Evolutionary conservation across 225 moss, liverwort and hornwort species (phyloP).

Genomic region (Pseudoscleropodium purum): DNA sequence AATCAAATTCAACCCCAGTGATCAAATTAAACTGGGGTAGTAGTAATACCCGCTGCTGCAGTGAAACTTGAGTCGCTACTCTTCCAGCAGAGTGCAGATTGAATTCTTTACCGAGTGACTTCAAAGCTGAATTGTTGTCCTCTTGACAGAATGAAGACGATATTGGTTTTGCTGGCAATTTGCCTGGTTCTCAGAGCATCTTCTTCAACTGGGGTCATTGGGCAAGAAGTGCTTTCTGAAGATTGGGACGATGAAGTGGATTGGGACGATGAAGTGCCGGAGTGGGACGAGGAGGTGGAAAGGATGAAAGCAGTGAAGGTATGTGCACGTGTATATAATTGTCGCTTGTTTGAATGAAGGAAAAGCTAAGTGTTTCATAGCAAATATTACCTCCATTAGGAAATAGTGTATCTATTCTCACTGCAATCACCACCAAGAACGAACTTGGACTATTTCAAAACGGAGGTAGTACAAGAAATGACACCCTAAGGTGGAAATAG

Average conservation of each 20-base stretch:
- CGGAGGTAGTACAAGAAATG: background rate
- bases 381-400: too few relatives aligned
- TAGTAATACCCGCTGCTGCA: too few relatives aligned
- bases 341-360: background rate
- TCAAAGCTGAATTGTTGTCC: background rate
- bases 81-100: background rate
- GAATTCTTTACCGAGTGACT: background rate
- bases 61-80: background rate
- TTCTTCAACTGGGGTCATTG: background rate
- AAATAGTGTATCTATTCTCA: too few relatives aligned
- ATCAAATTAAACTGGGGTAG: background rate
- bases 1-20: background rate
- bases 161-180: background rate
- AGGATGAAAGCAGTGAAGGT: background rate
- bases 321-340: background rate
- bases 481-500: background rate
- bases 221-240: background rate
- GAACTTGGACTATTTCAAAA: too few relatives aligned
- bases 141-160: conserved; percentile 3
- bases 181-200: background rate
- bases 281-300: background rate
- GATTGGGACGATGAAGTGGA: background rate
- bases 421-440: too few relatives aligned
- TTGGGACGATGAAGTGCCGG: background rate
- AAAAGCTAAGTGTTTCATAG: background rate